phyloP scores from a whole-genome alignment of 805 yeast genomes.

The Kodamaea kakaduensis region DNA sequence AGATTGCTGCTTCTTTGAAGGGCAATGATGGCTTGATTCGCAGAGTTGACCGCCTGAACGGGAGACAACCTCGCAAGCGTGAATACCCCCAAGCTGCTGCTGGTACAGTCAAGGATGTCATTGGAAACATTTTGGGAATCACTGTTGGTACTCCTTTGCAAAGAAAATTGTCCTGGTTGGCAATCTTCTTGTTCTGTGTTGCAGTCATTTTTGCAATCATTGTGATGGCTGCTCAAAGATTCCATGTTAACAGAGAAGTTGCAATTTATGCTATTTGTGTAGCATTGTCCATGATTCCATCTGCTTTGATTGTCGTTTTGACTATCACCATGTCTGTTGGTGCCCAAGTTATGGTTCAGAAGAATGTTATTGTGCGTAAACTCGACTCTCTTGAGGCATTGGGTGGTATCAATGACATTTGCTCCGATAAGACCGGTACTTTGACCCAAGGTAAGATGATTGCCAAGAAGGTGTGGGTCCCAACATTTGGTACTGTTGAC shows the following conservation, averaged over 20 bases:
- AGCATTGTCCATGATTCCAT: constrained; percentile 77
- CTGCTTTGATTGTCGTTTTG: constrained; percentile 72
- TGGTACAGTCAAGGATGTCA: constrained; percentile 48
- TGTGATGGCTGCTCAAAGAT: constrained; percentile 80
- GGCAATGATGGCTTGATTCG: constrained; percentile 38
- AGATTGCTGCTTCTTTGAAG: constrained; percentile 58
- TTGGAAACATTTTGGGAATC: constrained; percentile 71
- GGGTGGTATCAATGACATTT: constrained; percentile 75
- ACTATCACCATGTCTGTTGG: constrained; percentile 88
- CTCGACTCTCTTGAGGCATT: constrained; percentile 74
- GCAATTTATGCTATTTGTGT: constrained; percentile 89
- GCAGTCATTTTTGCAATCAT: constrained; percentile 86
- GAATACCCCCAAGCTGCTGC: constrained; percentile 46
- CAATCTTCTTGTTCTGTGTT: constrained; percentile 62
- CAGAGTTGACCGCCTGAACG: constrained; percentile 36
- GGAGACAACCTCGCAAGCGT: constrained; percentile 37
- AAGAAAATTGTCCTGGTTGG: constrained; percentile 69
- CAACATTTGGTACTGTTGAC: constrained; percentile 53
- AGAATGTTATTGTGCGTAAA: constrained; percentile 70
- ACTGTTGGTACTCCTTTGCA: constrained; percentile 81
- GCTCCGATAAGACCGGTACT: constrained; percentile 83
- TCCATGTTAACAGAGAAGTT: constrained; percentile 71
- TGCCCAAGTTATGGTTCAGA: constrained; percentile 65
- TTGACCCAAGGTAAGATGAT: constrained; percentile 79
- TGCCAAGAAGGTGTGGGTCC: constrained; percentile 66